These are phyloP conservation scores for Sarocladium kiliense DNA, from an alignment of 2,329 filamentous ascomycete species.

Conservation along the genomic window DNA sequence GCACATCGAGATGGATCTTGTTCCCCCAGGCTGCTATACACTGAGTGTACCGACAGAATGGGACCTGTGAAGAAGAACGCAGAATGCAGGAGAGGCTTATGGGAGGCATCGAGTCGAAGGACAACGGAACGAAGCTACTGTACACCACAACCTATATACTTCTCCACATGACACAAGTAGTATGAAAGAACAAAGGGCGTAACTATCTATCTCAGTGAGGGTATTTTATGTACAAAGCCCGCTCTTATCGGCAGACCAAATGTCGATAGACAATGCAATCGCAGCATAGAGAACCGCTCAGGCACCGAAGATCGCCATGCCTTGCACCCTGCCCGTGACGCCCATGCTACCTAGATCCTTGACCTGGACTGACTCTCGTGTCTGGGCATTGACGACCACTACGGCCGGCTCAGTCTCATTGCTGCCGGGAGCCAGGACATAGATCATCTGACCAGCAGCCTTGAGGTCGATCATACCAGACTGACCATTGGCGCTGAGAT, in stretches of 20 bases:
- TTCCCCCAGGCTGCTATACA: too few relatives aligned
- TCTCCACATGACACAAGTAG: too few relatives aligned
- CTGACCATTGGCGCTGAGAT: conserved; percentile 40
- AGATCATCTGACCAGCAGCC: conserved; percentile 49
- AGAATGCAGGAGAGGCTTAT: too few relatives aligned
- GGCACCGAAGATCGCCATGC: conserved; percentile 7
- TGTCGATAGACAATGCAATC: background rate
- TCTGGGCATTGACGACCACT: conserved; percentile 29
- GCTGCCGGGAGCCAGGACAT: conserved; percentile 51
- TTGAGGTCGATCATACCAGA: conserved; percentile 51
- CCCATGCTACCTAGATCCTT: conserved; percentile 6
- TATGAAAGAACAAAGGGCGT: too few relatives aligned
- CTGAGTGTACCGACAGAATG: too few relatives aligned
- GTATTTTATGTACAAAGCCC: background rate
- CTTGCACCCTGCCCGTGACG: conserved; percentile 5
- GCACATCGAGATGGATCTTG: too few relatives aligned
- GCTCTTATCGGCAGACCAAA: background rate
- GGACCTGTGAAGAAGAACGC: too few relatives aligned
- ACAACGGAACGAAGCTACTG: too few relatives aligned
- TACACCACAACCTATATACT: too few relatives aligned
- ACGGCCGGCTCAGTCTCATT: conserved; percentile 32
- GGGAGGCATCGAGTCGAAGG: too few relatives aligned
- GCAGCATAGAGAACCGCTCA: background rate
- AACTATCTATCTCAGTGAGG: too few relatives aligned
- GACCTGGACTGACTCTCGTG: conserved; percentile 3